Conservation (phyloP, 192 early-diverging fungal genomes). For the Physocladia obscura region DNA sequence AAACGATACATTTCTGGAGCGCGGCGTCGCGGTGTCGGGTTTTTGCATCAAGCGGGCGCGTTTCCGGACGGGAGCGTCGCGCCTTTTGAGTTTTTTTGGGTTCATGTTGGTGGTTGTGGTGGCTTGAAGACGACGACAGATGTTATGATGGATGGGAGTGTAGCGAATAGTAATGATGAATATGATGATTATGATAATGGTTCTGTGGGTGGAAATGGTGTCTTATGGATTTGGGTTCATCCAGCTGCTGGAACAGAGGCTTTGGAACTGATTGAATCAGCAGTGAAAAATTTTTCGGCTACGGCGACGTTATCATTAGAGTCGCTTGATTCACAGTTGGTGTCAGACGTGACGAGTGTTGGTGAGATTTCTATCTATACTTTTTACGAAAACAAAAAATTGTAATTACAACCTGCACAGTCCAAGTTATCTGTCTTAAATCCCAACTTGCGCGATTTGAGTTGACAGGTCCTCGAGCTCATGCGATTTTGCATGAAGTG, state of each 20-base stretch:
- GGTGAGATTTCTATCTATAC: not conserved
- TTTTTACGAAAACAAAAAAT: not conserved
- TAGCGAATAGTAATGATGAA: too few relatives aligned
- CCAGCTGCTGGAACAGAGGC: conserved; percentile 62
- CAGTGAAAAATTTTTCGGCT: not conserved
- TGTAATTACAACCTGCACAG: too few relatives aligned
- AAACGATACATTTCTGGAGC: conserved; percentile 48
- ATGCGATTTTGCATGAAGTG: conserved; percentile 68
- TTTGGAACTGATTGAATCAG: conserved; percentile 22
- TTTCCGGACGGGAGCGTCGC: conserved; percentile 68
- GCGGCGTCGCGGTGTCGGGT: conserved; percentile 54
- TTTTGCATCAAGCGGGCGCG: conserved; percentile 49
- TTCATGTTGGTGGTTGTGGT: conserved; percentile 41
- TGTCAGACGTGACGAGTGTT: too few relatives aligned
- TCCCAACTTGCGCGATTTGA: conserved; percentile 72
- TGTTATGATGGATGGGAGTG: conserved; percentile 27
- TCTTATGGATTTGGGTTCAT: conserved; percentile 81
- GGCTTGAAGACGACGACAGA: conserved; percentile 27
- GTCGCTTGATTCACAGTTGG: too few relatives aligned
- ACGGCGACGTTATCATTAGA: too few relatives aligned
- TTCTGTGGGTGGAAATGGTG: not conserved
- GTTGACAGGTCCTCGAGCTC: conserved; percentile 82
- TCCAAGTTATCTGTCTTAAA: conserved; percentile 23
- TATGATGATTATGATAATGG: too few relatives aligned
- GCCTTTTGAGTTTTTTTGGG: conserved; percentile 79